Evolutionary conservation across 352 stramenopile genomes (phyloP), one percentile per base, ranked within the genome.

Genomic region (Pythium chondricola): DNA sequence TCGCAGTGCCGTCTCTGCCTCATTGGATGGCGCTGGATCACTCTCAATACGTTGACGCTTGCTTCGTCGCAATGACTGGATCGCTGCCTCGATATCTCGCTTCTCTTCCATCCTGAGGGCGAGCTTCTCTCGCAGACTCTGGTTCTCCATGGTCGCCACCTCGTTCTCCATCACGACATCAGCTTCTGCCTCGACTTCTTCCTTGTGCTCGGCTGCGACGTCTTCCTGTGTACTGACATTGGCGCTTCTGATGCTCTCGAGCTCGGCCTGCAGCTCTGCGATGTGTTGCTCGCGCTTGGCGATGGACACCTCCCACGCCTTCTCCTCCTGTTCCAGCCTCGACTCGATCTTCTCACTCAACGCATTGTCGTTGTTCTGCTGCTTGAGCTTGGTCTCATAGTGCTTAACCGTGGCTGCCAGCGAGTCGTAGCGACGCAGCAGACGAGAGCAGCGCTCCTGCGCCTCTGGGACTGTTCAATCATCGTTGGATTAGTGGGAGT

Each of bases 251-350:
- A 9, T 85, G 43, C 41, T 61, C 53, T 13, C 71, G 65, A 84
- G 51, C 52, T 87, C 68, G n/a, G 69, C 66, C 36, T 87, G 67
- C 8, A 73, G 52, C 48, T 75, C 58, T 1, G 67, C 72, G 18
- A 84, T 55, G 7, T 39, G 56, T 41, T 75, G 50, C 43, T 84
- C 69, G 26, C 66, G 62, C 32, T 58, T 42, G 41, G 80, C 67
- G 61, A 87, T 83, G 38, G 79, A 65, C 51, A 65, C 58, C 42
- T 85, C 72, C 75, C 75, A 87, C 40, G 60, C 70, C 26, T 49
- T 52, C 52, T 87, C 75, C 41, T 83, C 73, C 24, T 65, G 56
- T 11, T 73, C 73, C 17, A 85, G 40, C n/a, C 80, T 71, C 45
- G 42, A 63, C 51, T 84, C 71, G 27, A 85, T 61, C 53, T 69